Evolutionary conservation across 495 filamentous ascomycete genomes (phyloP), one percentile per base, ranked within the genome.

Genomic region (Penicillium dipodomyicola): DNA sequence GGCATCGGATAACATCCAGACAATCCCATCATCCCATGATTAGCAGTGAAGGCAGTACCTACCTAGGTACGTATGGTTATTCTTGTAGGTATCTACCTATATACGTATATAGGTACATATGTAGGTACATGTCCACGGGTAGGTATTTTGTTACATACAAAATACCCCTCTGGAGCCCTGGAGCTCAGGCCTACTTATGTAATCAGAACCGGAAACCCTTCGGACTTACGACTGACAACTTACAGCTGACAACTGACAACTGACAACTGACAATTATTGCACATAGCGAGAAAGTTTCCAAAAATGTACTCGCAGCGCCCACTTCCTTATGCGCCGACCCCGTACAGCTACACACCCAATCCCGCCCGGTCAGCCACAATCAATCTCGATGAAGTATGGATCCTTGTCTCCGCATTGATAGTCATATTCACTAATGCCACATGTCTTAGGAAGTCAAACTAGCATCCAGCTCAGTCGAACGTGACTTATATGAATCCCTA

Each of bases 401-500:
- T 45, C 25, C 30, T 5, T 32, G 43, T 47, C 52, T 35, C 52
- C 52, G 52, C 52, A 47, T 47, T 39, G 15, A 39, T 44, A 39
- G 46, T 37, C 50, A 41, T 27, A 39, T 41, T 51, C 46, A 54
- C 68, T 72, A 59, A 74, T 25, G 19, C 14, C 59, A 23, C 20
- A 59, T 23, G 20, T 40, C 32, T 52, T 52, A 97, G 87, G 95
- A 99, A 82, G 91, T 96, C 56, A 96, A 95, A 75, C 82, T 99
- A 44, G 81, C 89, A 47, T 85, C 88, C 6, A 95, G 86, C 23
- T 84, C 89, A 48, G 86, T 87, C 29, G 91, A 97, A 72, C 85
- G 93, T 25, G 93, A 97, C 67, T 84, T 97, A 4, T 89, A 96
- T 74, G 94, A 97, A 67, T 97, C 94, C 2, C 82, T 99, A 11